phyloP scores from a whole-genome alignment of 441 rosid species.

The Rhodomyrtus psidioides region DNA sequence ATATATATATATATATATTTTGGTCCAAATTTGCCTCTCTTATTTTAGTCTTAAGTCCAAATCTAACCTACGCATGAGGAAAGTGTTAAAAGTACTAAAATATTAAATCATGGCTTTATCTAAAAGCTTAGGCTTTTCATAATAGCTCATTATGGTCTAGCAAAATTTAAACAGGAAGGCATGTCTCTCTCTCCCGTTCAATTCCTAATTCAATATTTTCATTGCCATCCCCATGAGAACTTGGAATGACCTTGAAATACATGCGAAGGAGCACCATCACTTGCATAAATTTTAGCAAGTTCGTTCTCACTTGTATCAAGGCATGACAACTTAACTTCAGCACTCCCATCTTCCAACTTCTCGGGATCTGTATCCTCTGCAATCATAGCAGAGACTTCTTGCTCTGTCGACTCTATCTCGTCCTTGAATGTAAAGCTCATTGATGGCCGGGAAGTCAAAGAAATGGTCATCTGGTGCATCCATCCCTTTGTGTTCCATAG shows the following conservation, averaged over 20 bases:
- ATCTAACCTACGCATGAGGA: not conserved
- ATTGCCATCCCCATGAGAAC: not conserved
- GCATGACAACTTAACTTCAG: not conserved
- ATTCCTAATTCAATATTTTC: not conserved
- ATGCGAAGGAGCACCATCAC: not conserved
- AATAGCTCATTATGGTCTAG: not conserved
- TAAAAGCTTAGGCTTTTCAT: not conserved
- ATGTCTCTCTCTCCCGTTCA: not conserved
- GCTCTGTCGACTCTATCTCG: not conserved
- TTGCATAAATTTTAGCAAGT: not conserved
- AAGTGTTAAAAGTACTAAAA: not conserved
- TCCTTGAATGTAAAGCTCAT: not conserved
- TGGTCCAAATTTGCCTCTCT: not conserved
- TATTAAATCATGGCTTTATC: not conserved
- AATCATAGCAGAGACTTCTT: not conserved
- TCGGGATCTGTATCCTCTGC: not conserved
- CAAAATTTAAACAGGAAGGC: not conserved
- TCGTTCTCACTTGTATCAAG: not conserved
- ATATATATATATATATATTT: too few relatives aligned
- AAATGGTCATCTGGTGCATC: not conserved
- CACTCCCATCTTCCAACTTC: not conserved
- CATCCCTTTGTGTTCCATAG: not conserved
- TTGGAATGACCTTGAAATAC: not conserved
- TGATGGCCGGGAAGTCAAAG: not conserved
- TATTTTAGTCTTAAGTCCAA: not conserved